These are phyloP conservation scores for Dendrobium officinale DNA, from an alignment of 106 monocot genomes.

Conservation along the genomic window DNA sequence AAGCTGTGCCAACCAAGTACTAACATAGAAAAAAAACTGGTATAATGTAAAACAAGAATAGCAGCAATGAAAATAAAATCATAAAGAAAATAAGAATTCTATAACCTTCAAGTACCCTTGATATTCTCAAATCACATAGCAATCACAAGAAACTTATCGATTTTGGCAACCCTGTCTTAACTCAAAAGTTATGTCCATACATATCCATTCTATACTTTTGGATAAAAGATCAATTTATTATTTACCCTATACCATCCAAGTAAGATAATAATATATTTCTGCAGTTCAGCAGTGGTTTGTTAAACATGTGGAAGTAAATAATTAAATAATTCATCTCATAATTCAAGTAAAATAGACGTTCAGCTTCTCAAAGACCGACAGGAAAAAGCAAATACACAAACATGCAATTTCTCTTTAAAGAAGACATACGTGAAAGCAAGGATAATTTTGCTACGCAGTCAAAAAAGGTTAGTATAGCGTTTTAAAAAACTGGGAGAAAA, in stretches of 20 bases:
- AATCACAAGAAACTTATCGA: not conserved
- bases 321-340: not conserved
- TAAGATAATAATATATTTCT: not conserved
- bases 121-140: not conserved
- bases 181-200: not conserved
- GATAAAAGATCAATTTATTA: not conserved
- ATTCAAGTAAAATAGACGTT: not conserved
- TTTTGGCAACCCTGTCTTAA: not conserved
- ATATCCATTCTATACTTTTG: not conserved
- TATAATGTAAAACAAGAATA: not conserved
- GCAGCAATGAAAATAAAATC: not conserved
- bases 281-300: not conserved
- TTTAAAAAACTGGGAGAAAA: not conserved
- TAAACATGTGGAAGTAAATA: not conserved
- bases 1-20: not conserved
- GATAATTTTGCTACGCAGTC: not conserved
- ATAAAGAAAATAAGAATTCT: not conserved
- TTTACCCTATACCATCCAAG: not conserved
- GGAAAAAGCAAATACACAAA: not conserved
- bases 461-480: not conserved
- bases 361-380: not conserved
- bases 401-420: not conserved
- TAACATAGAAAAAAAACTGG: not conserved
- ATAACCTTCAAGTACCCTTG: not conserved
- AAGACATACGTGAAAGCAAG: not conserved